A percentile compares a stretch with the other conserved stretches of the same genome.
Conservation (phyloP, 2,329 filamentous ascomycete genomes). For the Pseudogymnoascus destructans region DNA sequence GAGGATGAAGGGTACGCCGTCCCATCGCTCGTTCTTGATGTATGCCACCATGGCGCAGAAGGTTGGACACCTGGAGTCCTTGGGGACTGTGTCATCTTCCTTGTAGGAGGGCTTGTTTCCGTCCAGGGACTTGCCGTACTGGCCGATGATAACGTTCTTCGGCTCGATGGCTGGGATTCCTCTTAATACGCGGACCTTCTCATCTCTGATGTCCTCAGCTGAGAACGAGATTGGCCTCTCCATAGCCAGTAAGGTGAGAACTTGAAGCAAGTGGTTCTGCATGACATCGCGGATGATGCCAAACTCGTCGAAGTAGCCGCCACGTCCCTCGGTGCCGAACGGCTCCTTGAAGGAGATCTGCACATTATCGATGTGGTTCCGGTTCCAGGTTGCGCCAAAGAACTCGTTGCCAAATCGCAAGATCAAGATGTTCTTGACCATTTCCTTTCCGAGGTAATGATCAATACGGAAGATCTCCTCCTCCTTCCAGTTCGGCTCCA, state of each 20-base stretch:
- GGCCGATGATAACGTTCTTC: slow-evolving; percentile 99
- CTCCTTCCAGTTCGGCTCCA: slow-evolving; percentile 96
- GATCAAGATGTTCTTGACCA: slow-evolving; percentile 99
- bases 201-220: slow-evolving; percentile 93
- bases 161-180: slow-evolving; percentile 91
- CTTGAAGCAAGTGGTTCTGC: slow-evolving; percentile 98
- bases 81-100: slow-evolving; percentile 95
- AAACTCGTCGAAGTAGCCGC: slow-evolving; percentile 98
- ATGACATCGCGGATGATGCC: slow-evolving; percentile 99
- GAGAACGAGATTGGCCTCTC: slow-evolving; percentile 97
- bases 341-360: slow-evolving; percentile 99
- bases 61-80: slow-evolving; percentile 92
- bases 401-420: slow-evolving; percentile 98
- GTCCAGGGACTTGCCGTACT: slow-evolving; percentile 93
- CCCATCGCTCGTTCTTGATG: slow-evolving; percentile 99
- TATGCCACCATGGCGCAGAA: slow-evolving; percentile 96
- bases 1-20: slow-evolving; percentile 97
- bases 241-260: slow-evolving; percentile 93
- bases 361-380: slow-evolving; percentile 97
- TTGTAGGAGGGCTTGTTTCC: slow-evolving; percentile 96
- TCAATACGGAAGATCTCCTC: slow-evolving; percentile 99
- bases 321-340: slow-evolving; percentile 93
- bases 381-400: slow-evolving; percentile 96
- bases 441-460: slow-evolving; percentile 98
- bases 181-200: slow-evolving; percentile 93